Evolutionary conservation across 2,329 filamentous ascomycete species (phyloP), one percentile per base, ranked within the genome.

Genomic region (Chrysoporthe puriensis): DNA sequence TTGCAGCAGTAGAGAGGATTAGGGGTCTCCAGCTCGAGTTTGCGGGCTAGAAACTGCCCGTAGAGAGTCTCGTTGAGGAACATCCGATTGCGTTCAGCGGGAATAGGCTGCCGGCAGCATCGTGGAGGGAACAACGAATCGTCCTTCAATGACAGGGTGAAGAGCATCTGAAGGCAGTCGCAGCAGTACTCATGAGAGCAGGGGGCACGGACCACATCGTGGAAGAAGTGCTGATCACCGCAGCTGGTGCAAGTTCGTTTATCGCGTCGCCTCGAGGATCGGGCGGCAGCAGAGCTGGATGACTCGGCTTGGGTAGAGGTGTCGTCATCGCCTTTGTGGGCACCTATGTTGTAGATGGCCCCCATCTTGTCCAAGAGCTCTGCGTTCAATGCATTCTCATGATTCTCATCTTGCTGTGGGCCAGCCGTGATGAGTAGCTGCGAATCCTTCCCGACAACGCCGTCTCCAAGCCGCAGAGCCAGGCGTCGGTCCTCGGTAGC

Each of bases 1-100:
- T 67, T 66, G 42, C 81, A 79, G 69, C 87, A 90, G 72, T 89
- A 89, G 0, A 78, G 84, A 11, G 81, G 76, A 64, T 87, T 76
- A 0, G 74, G 72, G 0, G 83, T 85, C 0, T 79, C 77, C 6
- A 82, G 79, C 72, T 90, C 86, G 1, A 82, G 26, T 43, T 80
- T 77, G 72, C 85, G 88, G 1, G 73, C 73, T 11, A 75, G 72
- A 69, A 83, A 86, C 9, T 73, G 50, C 0, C 73, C 69, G 0
- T 79, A 66, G 0, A 85, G 58, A 1, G 26, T 26, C 26, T 26
- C 26, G 26, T 26, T 26, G 26, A 26, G 26, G 26, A 83, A 79
- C 1, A 72, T 62, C 1, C 16, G 61, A 1, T 18, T 9, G 0
- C 57, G 36, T 11, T 58, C 26, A 5, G 32, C 58, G 1, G 48